Conservation (phyloP, 2,329 filamentous ascomycete genomes). For the Venturia effusa region DNA sequence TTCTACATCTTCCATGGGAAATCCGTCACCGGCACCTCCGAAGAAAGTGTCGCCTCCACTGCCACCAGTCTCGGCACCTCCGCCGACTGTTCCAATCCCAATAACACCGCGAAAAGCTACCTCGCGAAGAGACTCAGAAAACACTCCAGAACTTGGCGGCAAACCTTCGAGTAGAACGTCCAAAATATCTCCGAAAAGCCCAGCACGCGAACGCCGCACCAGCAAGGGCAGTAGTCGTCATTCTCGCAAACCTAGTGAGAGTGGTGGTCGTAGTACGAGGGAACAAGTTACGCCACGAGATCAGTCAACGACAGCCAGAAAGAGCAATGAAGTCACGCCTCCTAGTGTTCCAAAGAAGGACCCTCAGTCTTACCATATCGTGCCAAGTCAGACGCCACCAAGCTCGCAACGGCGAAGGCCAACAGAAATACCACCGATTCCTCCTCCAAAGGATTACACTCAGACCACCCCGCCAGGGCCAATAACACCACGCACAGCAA, state of each 20-base stretch:
- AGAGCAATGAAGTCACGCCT: not conserved
- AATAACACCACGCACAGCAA: not conserved
- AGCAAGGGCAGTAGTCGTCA: constrained; percentile 1
- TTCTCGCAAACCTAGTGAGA: not conserved
- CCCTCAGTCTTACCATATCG: not conserved
- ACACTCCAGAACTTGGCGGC: not conserved
- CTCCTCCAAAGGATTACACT: constrained; percentile 4
- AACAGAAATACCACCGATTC: constrained; percentile 1
- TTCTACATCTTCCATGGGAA: not conserved
- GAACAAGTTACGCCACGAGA: constrained; percentile 4
- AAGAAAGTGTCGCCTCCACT: not conserved
- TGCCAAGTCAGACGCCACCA: not conserved
- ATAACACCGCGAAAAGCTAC: constrained; percentile 2
- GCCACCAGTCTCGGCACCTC: not conserved
- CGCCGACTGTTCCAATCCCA: not conserved
- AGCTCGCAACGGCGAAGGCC: not conserved
- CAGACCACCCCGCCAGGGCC: not conserved
- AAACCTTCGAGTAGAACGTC: not conserved
- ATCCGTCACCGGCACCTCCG: not conserved
- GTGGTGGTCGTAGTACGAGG: not conserved
- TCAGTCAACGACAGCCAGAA: not conserved
- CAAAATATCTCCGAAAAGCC: not conserved
- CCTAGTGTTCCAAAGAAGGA: not conserved
- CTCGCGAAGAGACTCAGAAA: not conserved
- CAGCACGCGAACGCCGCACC: not conserved